Evolutionary conservation across 1,284 basidiomycete species (phyloP).

Genomic region (Veloporphyrellus conicus): DNA sequence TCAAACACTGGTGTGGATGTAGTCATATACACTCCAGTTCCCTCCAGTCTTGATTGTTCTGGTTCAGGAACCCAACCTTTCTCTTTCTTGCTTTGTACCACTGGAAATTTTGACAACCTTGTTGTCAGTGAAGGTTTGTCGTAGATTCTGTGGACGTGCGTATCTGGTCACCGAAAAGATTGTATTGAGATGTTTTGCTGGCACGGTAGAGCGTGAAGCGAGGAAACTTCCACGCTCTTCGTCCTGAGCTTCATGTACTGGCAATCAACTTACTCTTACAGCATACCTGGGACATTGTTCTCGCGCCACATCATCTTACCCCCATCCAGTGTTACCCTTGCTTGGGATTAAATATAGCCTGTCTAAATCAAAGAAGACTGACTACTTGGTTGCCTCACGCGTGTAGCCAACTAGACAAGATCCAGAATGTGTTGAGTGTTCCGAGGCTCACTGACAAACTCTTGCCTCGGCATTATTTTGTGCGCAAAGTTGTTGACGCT

Average conservation of each 20-base stretch:
- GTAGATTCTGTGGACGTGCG: constrained; percentile 85
- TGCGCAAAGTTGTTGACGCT: constrained; percentile 34
- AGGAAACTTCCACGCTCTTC: constrained; percentile 81
- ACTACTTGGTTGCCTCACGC: constrained; percentile 26
- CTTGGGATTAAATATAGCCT: constrained; percentile 97
- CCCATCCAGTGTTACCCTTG: constrained; percentile 32
- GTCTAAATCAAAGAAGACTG: constrained; percentile 70
- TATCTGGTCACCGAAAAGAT: constrained; percentile 11
- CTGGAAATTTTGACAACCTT: constrained; percentile 5
- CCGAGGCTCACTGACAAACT: no score
- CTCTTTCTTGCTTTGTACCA: constrained; percentile 12
- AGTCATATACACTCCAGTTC: constrained; percentile 67
- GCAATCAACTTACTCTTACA: constrained; percentile 77
- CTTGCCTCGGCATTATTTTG: constrained; percentile 70
- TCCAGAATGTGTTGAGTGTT: constrained; percentile 63
- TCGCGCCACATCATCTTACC: no score
- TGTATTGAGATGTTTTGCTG: not conserved
- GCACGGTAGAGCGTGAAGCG: constrained; percentile 36
- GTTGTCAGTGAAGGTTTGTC: constrained; percentile 62
- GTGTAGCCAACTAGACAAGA: constrained; percentile 72
- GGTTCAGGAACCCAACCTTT: no score
- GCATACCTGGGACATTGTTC: constrained; percentile 23
- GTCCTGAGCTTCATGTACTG: constrained; percentile 92
- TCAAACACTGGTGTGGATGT: constrained; percentile 96
- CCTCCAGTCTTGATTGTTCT: not conserved